Percentiles rank a stretch among this genome's conserved stretches.
phyloP scores from a whole-genome alignment of 768 basidiomycete species.

The Podaxis sp. region DNA sequence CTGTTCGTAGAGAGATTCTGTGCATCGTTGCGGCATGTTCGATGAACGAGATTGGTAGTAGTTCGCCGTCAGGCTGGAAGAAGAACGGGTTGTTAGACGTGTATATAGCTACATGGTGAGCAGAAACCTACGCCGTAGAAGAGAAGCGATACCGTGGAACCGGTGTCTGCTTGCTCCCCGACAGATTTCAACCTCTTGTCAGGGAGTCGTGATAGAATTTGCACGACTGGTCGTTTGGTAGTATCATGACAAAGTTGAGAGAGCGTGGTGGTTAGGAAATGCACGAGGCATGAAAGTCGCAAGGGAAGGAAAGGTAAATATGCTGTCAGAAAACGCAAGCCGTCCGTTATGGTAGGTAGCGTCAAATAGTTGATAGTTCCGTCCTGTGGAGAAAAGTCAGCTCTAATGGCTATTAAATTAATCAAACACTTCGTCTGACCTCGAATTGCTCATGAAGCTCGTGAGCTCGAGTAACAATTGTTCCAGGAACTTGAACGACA shows the following conservation, averaged over 20 bases:
- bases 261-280: conserved; percentile 55
- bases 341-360: conserved; percentile 73
- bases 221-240: conserved; percentile 55
- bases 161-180: conserved; percentile 63
- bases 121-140: conserved; percentile 52
- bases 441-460: conserved; percentile 74
- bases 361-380: conserved; percentile 82
- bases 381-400: conserved; percentile 43
- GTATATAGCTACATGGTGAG: not conserved
- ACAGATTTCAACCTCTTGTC: conserved; percentile 46
- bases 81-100: conserved; percentile 1
- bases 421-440: conserved; percentile 31
- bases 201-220: conserved; percentile 63
- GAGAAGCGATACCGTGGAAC: conserved; percentile 58
- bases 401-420: conserved; percentile 2
- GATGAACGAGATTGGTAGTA: conserved; percentile 70
- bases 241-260: conserved; percentile 56
- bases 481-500: conserved; percentile 79
- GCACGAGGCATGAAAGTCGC: conserved; percentile 65
- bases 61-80: conserved; percentile 55
- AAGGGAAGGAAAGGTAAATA: conserved; percentile 78
- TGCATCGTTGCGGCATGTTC: conserved; percentile 61
- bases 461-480: conserved; percentile 53
- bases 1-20: conserved; percentile 73
- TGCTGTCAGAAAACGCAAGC: conserved; percentile 70